Conservation (phyloP, 139 green algal species). For the Chlamydomonas incerta region DNA sequence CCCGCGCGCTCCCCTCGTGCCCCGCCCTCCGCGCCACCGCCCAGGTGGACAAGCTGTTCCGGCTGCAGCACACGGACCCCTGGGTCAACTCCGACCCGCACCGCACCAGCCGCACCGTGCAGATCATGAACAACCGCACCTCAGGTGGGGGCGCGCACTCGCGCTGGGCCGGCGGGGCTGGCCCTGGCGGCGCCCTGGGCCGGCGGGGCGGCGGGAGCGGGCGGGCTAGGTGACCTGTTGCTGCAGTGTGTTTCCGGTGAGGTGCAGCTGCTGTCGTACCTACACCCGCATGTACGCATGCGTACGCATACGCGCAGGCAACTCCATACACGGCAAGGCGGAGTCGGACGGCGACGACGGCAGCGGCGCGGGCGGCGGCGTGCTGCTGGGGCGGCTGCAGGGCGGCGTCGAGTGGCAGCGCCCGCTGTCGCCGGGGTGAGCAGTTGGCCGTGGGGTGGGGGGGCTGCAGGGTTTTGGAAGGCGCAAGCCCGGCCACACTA, state of each 20-base stretch:
- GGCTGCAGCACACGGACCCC: constrained; percentile 92
- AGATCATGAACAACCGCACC: constrained; percentile 48
- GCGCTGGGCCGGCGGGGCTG: too few species aligned
- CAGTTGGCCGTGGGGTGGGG: neutral
- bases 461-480: neutral
- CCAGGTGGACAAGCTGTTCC: constrained; percentile 93
- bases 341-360: constrained; percentile 30
- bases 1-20: too few species aligned
- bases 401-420: constrained; percentile 80
- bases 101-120: constrained; percentile 89
- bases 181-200: too few species aligned
- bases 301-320: too few species aligned
- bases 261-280: too few species aligned
- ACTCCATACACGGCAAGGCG: constrained; percentile 50
- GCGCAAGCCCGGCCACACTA: too few species aligned
- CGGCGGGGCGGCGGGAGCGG: too few species aligned
- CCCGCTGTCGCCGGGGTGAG: constrained; percentile 63
- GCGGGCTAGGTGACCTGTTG: too few species aligned
- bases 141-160: constrained; percentile 27
- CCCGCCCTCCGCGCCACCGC: too few species aligned
- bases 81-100: constrained; percentile 91
- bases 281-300: too few species aligned
- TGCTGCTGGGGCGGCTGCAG: constrained; percentile 41
- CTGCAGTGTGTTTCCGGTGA: too few species aligned
- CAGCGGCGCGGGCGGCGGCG: constrained; percentile 1